These are phyloP conservation scores for Picochlorum sp. DNA, from an alignment of 139 green algal genomes.

Conservation along the genomic window DNA sequence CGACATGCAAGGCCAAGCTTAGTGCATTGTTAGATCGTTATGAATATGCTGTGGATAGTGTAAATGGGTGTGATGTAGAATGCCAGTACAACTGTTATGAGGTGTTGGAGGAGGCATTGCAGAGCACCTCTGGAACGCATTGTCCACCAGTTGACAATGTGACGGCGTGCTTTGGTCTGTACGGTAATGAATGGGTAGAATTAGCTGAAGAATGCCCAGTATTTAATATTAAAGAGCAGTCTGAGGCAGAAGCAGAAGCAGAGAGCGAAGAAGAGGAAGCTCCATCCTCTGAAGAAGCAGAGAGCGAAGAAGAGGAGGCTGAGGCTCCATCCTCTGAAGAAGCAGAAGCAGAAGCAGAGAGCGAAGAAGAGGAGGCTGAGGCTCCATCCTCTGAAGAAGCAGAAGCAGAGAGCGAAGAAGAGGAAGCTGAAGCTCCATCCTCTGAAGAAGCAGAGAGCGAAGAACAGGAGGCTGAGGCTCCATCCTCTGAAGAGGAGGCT, in stretches of 20 bases:
- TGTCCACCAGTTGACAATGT: conserved; percentile 23
- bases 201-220: conserved; percentile 21
- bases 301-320: not conserved
- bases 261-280: not conserved
- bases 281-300: not conserved
- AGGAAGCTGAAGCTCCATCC: not conserved
- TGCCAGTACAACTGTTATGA: conserved; percentile 22
- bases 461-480: not conserved
- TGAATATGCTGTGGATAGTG: not conserved
- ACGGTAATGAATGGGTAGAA: conserved; percentile 10
- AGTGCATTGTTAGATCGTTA: conserved; percentile 2
- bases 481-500: not conserved
- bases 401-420: not conserved
- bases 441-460: not conserved
- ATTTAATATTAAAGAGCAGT: conserved; percentile 2
- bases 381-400: not conserved
- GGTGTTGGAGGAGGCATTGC: conserved; percentile 12
- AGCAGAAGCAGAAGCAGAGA: too few relatives aligned
- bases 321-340: not conserved
- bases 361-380: conserved; percentile 3
- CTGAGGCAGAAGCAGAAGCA: not conserved
- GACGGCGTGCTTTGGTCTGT: conserved; percentile 15
- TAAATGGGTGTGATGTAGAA: conserved; percentile 9
- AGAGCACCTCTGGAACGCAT: conserved; percentile 2
- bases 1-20: conserved; percentile 2